Evolutionary conservation across 2,329 filamentous ascomycete genomes (phyloP).

Genomic region (Sporothrix brunneoviolacea): DNA sequence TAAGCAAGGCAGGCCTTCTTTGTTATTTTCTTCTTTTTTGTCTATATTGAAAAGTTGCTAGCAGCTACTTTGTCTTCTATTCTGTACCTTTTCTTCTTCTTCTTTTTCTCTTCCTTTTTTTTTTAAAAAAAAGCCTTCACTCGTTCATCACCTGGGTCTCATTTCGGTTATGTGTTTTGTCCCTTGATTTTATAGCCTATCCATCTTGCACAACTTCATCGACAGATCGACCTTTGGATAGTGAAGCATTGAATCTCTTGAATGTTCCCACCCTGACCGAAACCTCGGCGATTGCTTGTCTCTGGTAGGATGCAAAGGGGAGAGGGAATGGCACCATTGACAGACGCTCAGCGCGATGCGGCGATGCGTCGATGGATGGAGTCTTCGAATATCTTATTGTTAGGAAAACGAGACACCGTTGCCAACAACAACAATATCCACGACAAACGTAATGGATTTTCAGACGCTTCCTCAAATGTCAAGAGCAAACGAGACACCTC

Average conservation of each 20-base stretch:
- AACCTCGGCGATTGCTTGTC: slow-evolving; percentile 17
- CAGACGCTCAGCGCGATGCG: slow-evolving; percentile 9
- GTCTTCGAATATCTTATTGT: slow-evolving; percentile 1
- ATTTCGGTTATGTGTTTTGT: slow-evolving; percentile 6
- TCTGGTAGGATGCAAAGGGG: slow-evolving; percentile 21
- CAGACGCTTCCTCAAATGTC: background rate
- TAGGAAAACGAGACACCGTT: background rate
- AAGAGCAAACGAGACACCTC: background rate
- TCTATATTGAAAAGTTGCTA: background rate
- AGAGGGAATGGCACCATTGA: slow-evolving; percentile 26
- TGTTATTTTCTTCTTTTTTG: slow-evolving; percentile 14
- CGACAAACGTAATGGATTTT: background rate
- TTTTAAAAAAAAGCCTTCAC: no score
- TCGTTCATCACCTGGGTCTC: slow-evolving; percentile 1
- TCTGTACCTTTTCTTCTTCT: background rate
- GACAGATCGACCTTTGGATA: slow-evolving; percentile 19
- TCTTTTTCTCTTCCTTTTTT: background rate
- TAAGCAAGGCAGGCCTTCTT: slow-evolving; percentile 22
- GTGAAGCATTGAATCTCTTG: slow-evolving; percentile 14
- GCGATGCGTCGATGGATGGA: slow-evolving; percentile 15
- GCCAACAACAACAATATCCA: slow-evolving; percentile 4
- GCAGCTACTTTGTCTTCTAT: background rate
- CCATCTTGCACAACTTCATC: background rate
- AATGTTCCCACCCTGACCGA: slow-evolving; percentile 9
- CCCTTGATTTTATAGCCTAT: background rate